A percentile compares a stretch with the other conserved stretches of the same genome.
Evolutionary conservation across 2,329 filamentous ascomycete species (phyloP).

Genomic region (Penicillium sclerotiorum): DNA sequence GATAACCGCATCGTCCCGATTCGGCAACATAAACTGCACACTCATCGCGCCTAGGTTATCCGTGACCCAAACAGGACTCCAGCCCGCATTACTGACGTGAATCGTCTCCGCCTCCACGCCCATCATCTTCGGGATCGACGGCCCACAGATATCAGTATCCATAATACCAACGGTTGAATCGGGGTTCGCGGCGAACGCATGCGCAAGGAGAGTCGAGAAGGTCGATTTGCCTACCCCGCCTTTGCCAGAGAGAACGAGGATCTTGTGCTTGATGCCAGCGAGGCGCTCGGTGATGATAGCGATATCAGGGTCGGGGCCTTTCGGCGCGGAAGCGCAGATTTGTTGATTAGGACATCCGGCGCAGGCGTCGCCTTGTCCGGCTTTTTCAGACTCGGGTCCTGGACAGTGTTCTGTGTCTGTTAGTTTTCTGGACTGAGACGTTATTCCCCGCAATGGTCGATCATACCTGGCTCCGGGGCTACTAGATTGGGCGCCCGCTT

Average conservation of each 20-base stretch:
- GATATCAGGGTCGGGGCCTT: constrained; percentile 94
- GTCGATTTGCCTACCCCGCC: constrained; percentile 97
- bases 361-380: constrained; percentile 75
- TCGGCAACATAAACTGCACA: constrained; percentile 97
- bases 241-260: constrained; percentile 90
- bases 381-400: constrained; percentile 64
- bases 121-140: constrained; percentile 98
- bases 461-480: constrained; percentile 77
- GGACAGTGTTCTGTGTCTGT: constrained; percentile 76
- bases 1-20: constrained; percentile 91
- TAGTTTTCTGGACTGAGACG: background rate
- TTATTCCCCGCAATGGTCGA: constrained; percentile 1
- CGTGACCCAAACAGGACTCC: constrained; percentile 93
- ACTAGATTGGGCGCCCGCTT: constrained; percentile 82
- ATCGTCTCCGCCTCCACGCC: constrained; percentile 93
- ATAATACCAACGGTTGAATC: constrained; percentile 85
- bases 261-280: constrained; percentile 81
- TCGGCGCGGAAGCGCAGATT: constrained; percentile 91
- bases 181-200: constrained; percentile 83
- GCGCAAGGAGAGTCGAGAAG: constrained; percentile 83
- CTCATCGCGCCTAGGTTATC: constrained; percentile 97
- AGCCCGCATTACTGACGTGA: constrained; percentile 83
- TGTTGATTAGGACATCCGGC: constrained; percentile 93
- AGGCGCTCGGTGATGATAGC: constrained; percentile 83
- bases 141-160: constrained; percentile 97